Base-by-base conservation (phyloP, 176 grass and related monocot genomes). In the Oryza punctata region DNA sequence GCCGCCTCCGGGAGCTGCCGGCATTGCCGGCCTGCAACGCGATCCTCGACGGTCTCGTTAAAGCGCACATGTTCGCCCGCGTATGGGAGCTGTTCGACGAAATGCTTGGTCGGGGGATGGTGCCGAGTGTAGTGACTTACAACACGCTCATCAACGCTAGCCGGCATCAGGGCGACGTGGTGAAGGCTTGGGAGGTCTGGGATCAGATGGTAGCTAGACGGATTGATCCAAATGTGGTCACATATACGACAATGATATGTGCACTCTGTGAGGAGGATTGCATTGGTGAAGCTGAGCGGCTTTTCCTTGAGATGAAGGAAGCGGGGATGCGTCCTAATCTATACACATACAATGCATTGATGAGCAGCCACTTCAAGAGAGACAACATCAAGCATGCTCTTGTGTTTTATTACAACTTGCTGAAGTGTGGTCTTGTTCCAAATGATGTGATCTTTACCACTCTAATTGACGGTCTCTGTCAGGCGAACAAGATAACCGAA, bases 341-440 rank as follows among this genome's bases (percentile, higher is more conserved):
- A 27, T 84, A 84, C 65, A 87, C 89, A 3, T 87, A 91, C 80
- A 91, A 87, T 79, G 89, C 71, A n/a, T 63, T 91, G 24, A 91
- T 87, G 84, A 91, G 81, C 65, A 19, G 63, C 44, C 75, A 67
- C 63, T 87, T 81, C 50, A 84, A 85, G 72, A 67, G 35, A 37
- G 77, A 67, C 66, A 63, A 76, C 81, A 12, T 85, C 3, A 23
- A 77, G 2, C 21, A 65, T 6, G 85, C 81, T 30, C 25, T 81
- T 59, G n/a, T 5, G 3, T 47, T 91, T 44, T 91, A 88, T 33
- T 37, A 87, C 24, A 82, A 88, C 47, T 47, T 91, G 77, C 59
- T 88, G 26, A 72, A 81, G 27, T 68, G 78, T 84, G 85, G 85
- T 30, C 72, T 85, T n/a, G 7, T 81, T 67, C 89, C 77, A 65